These are phyloP conservation scores for Russula brevipes DNA, from an alignment of 768 basidiomycete genomes.

Conservation along the genomic window DNA sequence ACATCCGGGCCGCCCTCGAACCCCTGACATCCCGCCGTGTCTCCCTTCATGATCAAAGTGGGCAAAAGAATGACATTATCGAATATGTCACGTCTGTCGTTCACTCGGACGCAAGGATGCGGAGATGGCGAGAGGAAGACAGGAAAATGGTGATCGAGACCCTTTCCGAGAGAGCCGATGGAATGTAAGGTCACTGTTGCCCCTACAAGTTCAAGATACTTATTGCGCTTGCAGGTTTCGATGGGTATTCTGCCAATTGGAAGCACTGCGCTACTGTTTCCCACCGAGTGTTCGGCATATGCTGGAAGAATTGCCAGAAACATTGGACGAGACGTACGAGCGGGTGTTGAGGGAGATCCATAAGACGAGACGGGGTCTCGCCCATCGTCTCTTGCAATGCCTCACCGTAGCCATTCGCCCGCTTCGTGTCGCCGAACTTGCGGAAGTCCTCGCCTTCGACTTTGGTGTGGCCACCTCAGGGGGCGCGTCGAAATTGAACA, in stretches of 20 bases:
- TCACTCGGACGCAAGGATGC: no score
- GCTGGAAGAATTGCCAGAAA: background rate
- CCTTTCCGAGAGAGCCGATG: no score
- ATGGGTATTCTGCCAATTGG: background rate
- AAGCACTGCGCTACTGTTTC: background rate
- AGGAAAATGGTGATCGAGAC: no score
- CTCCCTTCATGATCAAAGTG: no score
- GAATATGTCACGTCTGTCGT: no score
- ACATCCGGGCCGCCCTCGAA: no score
- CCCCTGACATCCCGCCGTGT: no score
- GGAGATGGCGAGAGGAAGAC: no score
- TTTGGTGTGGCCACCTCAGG: background rate
- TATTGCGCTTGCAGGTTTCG: background rate
- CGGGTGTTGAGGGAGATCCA: conserved; percentile 1
- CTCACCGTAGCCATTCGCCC: background rate
- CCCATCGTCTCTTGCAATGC: conserved; percentile 7
- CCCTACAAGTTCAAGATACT: no score
- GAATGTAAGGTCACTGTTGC: no score
- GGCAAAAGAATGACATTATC: no score
- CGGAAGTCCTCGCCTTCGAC: conserved; percentile 8
- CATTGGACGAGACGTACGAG: conserved; percentile 7
- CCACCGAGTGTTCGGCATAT: background rate
- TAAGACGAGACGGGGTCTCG: background rate
- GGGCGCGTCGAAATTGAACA: background rate
- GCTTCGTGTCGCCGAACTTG: conserved; percentile 1